A percentile compares a stretch with the other conserved stretches of the same genome.
These are phyloP conservation scores for Alternaria ethzedia DNA, from an alignment of 2,329 filamentous ascomycete genomes.

Conservation along the genomic window DNA sequence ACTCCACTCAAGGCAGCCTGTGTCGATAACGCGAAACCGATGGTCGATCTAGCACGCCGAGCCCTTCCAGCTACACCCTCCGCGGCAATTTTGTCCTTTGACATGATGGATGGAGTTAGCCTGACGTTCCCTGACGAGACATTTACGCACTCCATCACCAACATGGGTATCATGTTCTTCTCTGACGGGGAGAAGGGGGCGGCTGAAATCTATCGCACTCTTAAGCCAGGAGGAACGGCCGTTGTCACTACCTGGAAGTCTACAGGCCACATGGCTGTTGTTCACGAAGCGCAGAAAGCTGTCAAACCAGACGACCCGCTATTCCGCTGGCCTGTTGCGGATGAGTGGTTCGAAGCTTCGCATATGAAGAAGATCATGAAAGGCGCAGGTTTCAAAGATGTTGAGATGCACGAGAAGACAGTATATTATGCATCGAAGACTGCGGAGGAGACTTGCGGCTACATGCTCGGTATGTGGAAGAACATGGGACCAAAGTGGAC, in stretches of 20 bases:
- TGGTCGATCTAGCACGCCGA: constrained; percentile 15
- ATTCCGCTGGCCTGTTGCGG: constrained; percentile 18
- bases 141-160: constrained; percentile 50
- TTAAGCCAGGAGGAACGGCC: constrained; percentile 45
- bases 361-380: constrained; percentile 7
- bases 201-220: constrained; percentile 46
- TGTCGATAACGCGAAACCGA: constrained; percentile 11
- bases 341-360: constrained; percentile 14
- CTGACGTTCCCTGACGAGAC: constrained; percentile 29
- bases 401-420: constrained; percentile 6
- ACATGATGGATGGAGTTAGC: constrained; percentile 11
- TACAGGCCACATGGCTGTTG: neutral
- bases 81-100: neutral
- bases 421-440: constrained; percentile 14
- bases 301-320: constrained; percentile 5
- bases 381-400: constrained; percentile 11
- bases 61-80: neutral
- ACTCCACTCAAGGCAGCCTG: constrained; percentile 10
- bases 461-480: constrained; percentile 9
- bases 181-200: constrained; percentile 27
- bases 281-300: constrained; percentile 10
- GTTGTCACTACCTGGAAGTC: constrained; percentile 34
- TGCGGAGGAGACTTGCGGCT: constrained; percentile 3
- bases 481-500: constrained; percentile 5
- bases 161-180: constrained; percentile 49